Conservation (phyloP, 805 yeast genomes). For the Myxozyma udenii region DNA sequence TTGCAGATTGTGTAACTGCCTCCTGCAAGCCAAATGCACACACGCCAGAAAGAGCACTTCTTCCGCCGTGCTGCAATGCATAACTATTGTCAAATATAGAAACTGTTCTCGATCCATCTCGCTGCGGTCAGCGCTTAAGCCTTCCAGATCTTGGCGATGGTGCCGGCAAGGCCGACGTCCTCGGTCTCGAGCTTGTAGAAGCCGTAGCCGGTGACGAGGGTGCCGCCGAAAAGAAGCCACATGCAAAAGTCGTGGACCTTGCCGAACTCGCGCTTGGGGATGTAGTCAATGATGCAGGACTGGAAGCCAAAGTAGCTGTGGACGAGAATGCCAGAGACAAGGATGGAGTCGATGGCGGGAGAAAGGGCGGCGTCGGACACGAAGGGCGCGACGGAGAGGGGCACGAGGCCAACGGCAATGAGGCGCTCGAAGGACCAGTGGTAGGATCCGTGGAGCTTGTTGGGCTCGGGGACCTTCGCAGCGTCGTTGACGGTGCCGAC, state of each 20-base stretch:
- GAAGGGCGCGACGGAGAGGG: conserved; percentile 72
- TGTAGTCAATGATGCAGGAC: conserved; percentile 88
- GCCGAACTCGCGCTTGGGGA: conserved; percentile 84
- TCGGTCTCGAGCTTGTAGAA: conserved; percentile 72
- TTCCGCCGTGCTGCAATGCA: no score
- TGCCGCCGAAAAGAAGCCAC: conserved; percentile 66
- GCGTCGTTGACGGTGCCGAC: conserved; percentile 95
- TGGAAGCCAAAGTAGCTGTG: conserved; percentile 86
- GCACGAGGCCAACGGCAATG: conserved; percentile 67
- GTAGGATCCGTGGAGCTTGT: conserved; percentile 71
- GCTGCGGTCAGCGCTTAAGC: no score
- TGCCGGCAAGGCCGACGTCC: conserved; percentile 71
- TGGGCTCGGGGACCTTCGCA: conserved; percentile 59
- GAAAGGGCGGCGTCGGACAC: conserved; percentile 66
- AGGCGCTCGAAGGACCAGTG: conserved; percentile 92
- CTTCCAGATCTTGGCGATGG: conserved; percentile 62
- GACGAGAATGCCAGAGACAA: conserved; percentile 62
- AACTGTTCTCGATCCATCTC: no score
- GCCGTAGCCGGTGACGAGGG: conserved; percentile 70
- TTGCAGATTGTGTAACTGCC: no score
- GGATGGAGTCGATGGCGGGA: conserved; percentile 68
- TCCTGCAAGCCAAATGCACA: no score
- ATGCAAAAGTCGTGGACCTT: conserved; percentile 66
- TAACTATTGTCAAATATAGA: no score
- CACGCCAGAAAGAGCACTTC: no score